Evolutionary conservation across 371 early-diverging fungal species (phyloP), one percentile per base, ranked within the genome.

Genomic region (Blastocladiella emersonii): DNA sequence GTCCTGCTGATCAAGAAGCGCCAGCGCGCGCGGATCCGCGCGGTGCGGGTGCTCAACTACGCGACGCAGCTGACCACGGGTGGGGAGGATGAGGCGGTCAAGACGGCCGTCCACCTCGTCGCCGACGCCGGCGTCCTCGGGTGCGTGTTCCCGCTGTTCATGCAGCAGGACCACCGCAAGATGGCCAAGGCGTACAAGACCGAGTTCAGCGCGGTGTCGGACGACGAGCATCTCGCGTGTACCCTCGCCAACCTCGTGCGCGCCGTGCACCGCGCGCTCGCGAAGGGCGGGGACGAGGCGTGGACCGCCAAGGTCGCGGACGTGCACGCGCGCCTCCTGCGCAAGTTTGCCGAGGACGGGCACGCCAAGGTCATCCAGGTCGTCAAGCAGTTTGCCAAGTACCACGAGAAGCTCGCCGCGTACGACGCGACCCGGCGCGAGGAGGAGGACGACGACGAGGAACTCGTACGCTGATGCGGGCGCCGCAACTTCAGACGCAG

Each of bases 1-100:
- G 73, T 90, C n/a, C 76, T 93, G 53, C 81, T 93, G 82, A 56
- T 39, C 35, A 30, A 43, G 45, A n/a, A 13, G n/a, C 35, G 21
- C 32, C 43, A 44, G 57, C 34, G 7, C 12, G n/a, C 59, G 25
- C 59, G 59, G 3, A 59, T 37, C 5, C 36, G 59, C 59, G 59
- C 59, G 12, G 21, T 59, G 1, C 59, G 37, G 1, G 37, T 59
- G 3, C 25, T 59, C 19, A 59, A 59, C 23, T 59, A 59, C 44
- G 59, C 59, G 15, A 51, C 48, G 6, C 25, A 21, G n/a, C 25
- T 23, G 6, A 19, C 23, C 25, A 5, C 13, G 5, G 39, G 39
- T 39, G 25, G 23, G n/a, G n/a, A 23, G 48, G 8, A 8, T 6
- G 48, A 48, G 48, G 48, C 48, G 3, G 48, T 48, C 25, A 1